Base-by-base conservation (phyloP, 345 rosid species). In the Heritiera fomes region DNA sequence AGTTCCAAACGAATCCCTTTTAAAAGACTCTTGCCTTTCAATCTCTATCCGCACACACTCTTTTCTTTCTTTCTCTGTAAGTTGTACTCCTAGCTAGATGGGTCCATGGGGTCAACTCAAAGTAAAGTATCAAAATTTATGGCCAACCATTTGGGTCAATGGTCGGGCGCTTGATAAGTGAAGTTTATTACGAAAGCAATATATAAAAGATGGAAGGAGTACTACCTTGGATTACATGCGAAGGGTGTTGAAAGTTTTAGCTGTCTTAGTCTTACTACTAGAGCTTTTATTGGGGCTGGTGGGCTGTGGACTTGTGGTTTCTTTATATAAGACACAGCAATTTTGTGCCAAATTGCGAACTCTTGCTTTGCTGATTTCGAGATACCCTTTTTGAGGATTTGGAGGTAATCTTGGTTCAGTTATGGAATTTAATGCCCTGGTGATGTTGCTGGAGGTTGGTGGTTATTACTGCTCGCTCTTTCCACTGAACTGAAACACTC, bases 151-250 rank as follows among this genome's bases (percentile, higher is more conserved):
- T 18, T 79, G 46, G 59, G 28, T 59, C 5, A 62, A 23, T 60
- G 69, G 63, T 53, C 23, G 59, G 43, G 64, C 1, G 17, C 30
- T 23, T 64, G 13, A 60, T 43, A 15, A 8, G 0, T 63, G 41
- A 8, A 8, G 59, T 86, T 84, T 86, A 84, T 82, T 84, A 23
- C 87, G 79, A 75, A 40, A 4, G 5, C 15, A 45, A 3, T 34
- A 34, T 34, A 34, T 34, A 34, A 3, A 34, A 34, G 38, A 34
- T 34, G 38, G 38, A 34, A 34, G 2, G 38, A 34, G 84, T 84
- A 82, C 84, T 80, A 50, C 84, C 64, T 79, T 82, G 83, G 49
- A 82, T 84, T 82, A 80, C 87, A 82, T 50, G 46, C 75, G 13
- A 52, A 71, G 60, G 46, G 17, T 71, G 20, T 70, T 7, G n/a